Conservation (phyloP, 257 asterid genomes). For the Jasminum sambac region DNA sequence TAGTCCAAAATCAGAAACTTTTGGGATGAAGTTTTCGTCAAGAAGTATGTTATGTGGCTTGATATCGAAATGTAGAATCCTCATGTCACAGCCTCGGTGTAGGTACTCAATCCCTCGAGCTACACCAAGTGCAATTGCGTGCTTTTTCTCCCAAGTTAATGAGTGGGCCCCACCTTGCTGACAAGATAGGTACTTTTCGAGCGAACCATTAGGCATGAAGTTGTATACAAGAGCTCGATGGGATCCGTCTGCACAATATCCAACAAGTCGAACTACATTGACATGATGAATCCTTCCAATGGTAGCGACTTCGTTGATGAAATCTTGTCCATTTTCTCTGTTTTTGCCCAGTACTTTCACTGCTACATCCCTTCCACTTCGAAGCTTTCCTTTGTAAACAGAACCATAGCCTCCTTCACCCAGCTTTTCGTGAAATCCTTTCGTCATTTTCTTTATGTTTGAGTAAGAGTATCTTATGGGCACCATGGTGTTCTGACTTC, state of each 20-base stretch:
- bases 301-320: slow-evolving; percentile 41
- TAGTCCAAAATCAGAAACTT: slow-evolving; percentile 35
- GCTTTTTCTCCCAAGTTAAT: slow-evolving; percentile 27
- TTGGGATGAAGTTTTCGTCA: slow-evolving; percentile 25
- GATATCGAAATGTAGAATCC: slow-evolving; percentile 35
- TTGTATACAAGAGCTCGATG: slow-evolving; percentile 33
- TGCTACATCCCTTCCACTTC: slow-evolving; percentile 30
- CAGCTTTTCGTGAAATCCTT: slow-evolving; percentile 29
- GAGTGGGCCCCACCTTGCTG: neutral
- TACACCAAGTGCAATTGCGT: slow-evolving; percentile 34
- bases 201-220: slow-evolving; percentile 44
- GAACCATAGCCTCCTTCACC: slow-evolving; percentile 39
- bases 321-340: slow-evolving; percentile 29
- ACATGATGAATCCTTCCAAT: slow-evolving; percentile 42
- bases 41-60: slow-evolving; percentile 37
- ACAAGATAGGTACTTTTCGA: slow-evolving; percentile 22
- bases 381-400: slow-evolving; percentile 38
- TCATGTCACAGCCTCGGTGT: slow-evolving; percentile 29
- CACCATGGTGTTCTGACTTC: slow-evolving; percentile 26
- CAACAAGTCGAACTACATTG: slow-evolving; percentile 36
- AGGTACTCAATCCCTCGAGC: slow-evolving; percentile 32
- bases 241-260: slow-evolving; percentile 27
- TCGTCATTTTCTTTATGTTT: slow-evolving; percentile 31
- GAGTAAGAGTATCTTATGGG: slow-evolving; percentile 37
- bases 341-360: slow-evolving; percentile 32